A percentile compares a stretch with the other conserved stretches of the same genome.
phyloP scores from a whole-genome alignment of 371 early-diverging fungal genomes.

The Zychaea mexicana region DNA sequence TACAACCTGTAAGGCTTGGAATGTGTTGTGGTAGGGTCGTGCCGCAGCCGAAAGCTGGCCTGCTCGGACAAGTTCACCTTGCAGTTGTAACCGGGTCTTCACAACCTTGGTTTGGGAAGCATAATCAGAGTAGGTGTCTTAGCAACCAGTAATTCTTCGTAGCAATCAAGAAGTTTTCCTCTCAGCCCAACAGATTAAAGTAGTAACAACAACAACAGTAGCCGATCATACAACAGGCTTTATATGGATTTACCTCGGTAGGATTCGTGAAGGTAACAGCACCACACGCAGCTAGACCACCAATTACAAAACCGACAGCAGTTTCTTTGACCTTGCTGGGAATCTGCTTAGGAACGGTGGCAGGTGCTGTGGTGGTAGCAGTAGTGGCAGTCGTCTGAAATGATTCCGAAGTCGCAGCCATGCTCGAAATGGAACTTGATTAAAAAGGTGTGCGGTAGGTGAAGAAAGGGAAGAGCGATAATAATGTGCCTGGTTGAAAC shows the following conservation, averaged over 20 bases:
- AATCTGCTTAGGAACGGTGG: slow-evolving; percentile 1
- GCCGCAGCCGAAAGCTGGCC: slow-evolving; percentile 50
- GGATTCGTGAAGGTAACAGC: slow-evolving; percentile 96
- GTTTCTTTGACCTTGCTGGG: slow-evolving; percentile 32
- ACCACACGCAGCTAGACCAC: slow-evolving; percentile 84
- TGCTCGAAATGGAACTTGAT: background rate
- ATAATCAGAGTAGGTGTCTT: too few species aligned
- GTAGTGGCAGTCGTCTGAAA: slow-evolving; percentile 7
- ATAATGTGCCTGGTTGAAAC: too few species aligned
- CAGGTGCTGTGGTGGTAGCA: background rate
- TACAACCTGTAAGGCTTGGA: slow-evolving; percentile 80
- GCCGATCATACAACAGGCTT: too few species aligned
- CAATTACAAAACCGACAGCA: slow-evolving; percentile 67
- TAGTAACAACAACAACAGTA: background rate
- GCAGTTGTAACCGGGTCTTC: slow-evolving; percentile 94
- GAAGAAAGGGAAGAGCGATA: background rate
- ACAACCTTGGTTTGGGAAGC: slow-evolving; percentile 66
- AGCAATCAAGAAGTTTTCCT: too few species aligned
- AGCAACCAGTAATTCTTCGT: too few species aligned
- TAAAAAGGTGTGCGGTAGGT: background rate
- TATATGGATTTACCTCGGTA: slow-evolving; percentile 68
- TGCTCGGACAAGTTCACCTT: slow-evolving; percentile 82
- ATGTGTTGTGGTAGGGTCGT: slow-evolving; percentile 77
- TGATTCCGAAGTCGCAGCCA: slow-evolving; percentile 10
- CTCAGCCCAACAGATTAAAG: background rate